Conservation (phyloP, 2,329 filamentous ascomycete genomes). For the Trichoderma atrobrunneum region DNA sequence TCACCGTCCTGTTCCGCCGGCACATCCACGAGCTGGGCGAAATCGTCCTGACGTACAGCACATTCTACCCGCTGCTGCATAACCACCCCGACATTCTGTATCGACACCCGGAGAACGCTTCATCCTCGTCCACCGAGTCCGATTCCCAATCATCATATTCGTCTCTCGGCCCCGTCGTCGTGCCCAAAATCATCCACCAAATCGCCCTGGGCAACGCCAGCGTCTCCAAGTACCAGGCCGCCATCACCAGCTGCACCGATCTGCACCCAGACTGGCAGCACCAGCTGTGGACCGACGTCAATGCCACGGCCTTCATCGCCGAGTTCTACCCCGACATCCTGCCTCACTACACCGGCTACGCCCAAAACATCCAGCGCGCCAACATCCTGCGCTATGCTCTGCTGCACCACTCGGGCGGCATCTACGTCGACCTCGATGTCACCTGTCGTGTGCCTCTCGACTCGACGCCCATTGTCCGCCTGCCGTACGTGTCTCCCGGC, state of each 20-base stretch:
- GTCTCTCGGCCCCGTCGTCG: not conserved
- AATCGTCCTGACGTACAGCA: conserved; percentile 19
- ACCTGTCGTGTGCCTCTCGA: conserved; percentile 24
- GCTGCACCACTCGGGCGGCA: conserved; percentile 26
- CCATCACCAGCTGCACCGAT: conserved; percentile 23
- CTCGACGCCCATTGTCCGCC: conserved; percentile 22
- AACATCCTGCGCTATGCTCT: conserved; percentile 26
- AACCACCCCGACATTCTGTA: conserved; percentile 16
- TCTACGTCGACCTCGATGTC: conserved; percentile 29
- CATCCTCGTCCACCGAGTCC: not conserved
- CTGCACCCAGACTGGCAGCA: conserved; percentile 26
- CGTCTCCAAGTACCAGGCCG: conserved; percentile 34
- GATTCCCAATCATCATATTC: not conserved
- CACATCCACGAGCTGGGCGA: conserved; percentile 19
- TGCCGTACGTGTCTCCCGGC: conserved; percentile 24
- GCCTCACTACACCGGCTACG: conserved; percentile 25
- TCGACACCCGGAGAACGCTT: conserved; percentile 11
- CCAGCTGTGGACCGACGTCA: conserved; percentile 26
- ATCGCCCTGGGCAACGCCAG: conserved; percentile 40
- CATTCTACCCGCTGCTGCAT: conserved; percentile 19
- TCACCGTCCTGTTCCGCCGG: conserved; percentile 11
- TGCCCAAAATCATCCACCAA: conserved; percentile 30
- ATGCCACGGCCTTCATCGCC: conserved; percentile 25
- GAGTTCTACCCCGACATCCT: conserved; percentile 25
- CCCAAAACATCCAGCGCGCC: conserved; percentile 26